Percentiles rank a stretch among this genome's conserved stretches.
phyloP scores from a whole-genome alignment of 2,329 filamentous ascomycete genomes.

The Chaetoscypha palmicola region DNA sequence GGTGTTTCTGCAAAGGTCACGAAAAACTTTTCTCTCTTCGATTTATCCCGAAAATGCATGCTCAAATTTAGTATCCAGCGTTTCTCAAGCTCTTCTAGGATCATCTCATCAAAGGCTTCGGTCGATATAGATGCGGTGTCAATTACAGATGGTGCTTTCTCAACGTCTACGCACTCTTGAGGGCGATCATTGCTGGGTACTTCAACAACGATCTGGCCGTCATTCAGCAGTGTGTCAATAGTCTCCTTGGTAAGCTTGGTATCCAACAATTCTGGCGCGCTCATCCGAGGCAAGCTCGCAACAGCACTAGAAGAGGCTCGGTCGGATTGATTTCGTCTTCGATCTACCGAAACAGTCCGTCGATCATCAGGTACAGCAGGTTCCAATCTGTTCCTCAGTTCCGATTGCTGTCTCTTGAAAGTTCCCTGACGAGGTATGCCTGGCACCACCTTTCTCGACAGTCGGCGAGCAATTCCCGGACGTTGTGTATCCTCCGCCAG shows the following conservation, averaged over 20 bases:
- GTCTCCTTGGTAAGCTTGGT: constrained; percentile 16
- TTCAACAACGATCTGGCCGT: constrained; percentile 10
- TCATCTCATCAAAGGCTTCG: constrained; percentile 48
- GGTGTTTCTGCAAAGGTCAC: constrained; percentile 83
- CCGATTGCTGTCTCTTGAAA: constrained; percentile 76
- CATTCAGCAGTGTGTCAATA: constrained; percentile 17
- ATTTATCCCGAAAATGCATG: constrained; percentile 95
- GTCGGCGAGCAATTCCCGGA: constrained; percentile 25
- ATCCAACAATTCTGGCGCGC: constrained; percentile 29
- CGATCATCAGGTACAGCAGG: constrained; percentile 61
- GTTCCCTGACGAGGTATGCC: constrained; percentile 70
- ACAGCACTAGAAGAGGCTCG: constrained; percentile 22
- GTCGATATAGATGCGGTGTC: constrained; percentile 28
- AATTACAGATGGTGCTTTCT: constrained; percentile 16
- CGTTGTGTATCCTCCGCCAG: constrained; percentile 16
- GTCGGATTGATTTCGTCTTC: constrained; percentile 29
- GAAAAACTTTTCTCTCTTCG: constrained; percentile 94
- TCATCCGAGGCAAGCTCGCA: constrained; percentile 19
- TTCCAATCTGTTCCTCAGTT: constrained; percentile 65
- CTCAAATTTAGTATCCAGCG: constrained; percentile 96
- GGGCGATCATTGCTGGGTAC: constrained; percentile 16
- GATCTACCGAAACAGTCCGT: constrained; percentile 62
- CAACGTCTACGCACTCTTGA: constrained; percentile 25
- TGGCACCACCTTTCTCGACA: constrained; percentile 59
- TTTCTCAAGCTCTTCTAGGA: constrained; percentile 76